Base-by-base conservation (phyloP, 2,329 filamentous ascomycete species). In the Xylariales sp. region DNA sequence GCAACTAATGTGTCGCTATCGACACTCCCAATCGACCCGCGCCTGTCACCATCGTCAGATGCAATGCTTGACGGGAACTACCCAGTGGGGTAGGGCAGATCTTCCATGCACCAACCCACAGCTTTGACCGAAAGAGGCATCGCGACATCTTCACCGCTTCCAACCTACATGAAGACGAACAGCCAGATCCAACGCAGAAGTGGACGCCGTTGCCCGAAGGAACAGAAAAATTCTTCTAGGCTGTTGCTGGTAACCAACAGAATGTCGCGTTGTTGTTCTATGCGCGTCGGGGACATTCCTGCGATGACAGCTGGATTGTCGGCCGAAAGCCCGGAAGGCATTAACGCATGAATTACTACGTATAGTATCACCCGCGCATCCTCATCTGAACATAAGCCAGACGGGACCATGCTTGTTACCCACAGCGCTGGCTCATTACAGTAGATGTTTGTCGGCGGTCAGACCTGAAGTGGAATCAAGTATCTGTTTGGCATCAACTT, bases 121-220 rank as follows among this genome's bases (percentile, higher is more conserved):
- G 20, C 15, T 39, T 42, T 39, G 33, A n/a, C 43, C 43, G 33
- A 35, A 45, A 38, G 14, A 42, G 43, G 43, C 31, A 45, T 42
- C 43, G 43, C 18, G 33, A 36, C 39, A 22, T 21, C 38, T 45
- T 41, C 43, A 45, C 43, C 43, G 43, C 38, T 45, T 27, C 42
- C 18, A 42, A 28, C 24, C 21, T 12, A 22, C 20, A 21, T 34
- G 37, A 29, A 39, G 29, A 16, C 31, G 22, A 40, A 28, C 16
- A 5, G 20, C 18, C 31, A 29, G 31, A 32, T 29, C n/a, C 36
- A 19, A 16, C 28, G 27, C 31, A 36, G 34, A 39, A 27, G 42
- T 39, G 35, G 42, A 34, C 41, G 41, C 34, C 14, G 8, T 24
- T 34, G 21, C 19, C 21, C 27, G 14, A 27, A 31, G 18, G 15